Evolutionary conservation across 2,329 filamentous ascomycete species (phyloP).

Genomic region (Fusarium oligoseptatum): DNA sequence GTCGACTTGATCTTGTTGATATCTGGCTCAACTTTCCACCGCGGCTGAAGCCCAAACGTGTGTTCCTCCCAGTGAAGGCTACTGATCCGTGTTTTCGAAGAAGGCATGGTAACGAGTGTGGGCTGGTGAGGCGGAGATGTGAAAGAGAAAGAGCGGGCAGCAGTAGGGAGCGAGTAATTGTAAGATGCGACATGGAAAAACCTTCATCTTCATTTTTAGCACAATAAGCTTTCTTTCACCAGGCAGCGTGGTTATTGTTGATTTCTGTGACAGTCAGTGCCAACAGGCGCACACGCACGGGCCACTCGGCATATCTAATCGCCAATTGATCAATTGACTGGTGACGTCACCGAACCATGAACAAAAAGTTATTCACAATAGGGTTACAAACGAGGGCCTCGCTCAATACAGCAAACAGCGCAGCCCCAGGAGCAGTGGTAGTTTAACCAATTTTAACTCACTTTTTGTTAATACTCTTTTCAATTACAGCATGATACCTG

Average conservation of each 20-base stretch:
- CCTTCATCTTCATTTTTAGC: neutral
- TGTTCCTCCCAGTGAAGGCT: slow-evolving; percentile 26
- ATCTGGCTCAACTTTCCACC: slow-evolving; percentile 28
- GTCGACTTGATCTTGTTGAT: slow-evolving; percentile 10
- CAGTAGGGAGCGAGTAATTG: neutral
- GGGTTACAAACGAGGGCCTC: neutral
- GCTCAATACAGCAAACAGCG: neutral
- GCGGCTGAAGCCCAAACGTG: slow-evolving; percentile 20
- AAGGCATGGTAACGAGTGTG: slow-evolving; percentile 39
- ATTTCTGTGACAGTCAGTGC: neutral
- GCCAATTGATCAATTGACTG: neutral
- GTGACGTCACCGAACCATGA: neutral
- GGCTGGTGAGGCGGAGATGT: neutral
- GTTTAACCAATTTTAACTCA: neutral
- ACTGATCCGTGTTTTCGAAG: neutral
- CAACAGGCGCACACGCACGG: no score
- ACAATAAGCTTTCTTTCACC: neutral
- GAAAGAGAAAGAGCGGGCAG: neutral
- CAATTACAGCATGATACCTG: neutral
- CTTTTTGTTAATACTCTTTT: neutral
- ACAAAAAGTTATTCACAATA: neutral
- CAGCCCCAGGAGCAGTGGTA: neutral
- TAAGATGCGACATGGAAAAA: neutral
- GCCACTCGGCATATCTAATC: neutral
- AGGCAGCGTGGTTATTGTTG: neutral